Base-by-base conservation (phyloP, 2,329 filamentous ascomycete species). In the Lomentospora prolificans region DNA sequence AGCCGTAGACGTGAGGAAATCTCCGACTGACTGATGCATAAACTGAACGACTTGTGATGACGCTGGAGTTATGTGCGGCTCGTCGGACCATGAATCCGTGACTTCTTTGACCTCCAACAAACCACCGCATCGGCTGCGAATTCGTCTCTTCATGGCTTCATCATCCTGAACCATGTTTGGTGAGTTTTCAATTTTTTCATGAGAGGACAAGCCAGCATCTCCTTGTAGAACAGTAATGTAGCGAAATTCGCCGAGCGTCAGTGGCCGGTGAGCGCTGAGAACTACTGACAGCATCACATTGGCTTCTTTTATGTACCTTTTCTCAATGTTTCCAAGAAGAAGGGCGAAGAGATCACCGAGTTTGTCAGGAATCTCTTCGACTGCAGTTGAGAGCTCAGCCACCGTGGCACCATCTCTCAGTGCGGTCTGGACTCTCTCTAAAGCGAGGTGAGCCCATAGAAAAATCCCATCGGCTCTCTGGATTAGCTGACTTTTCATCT, bases 11-110 rank as follows among this genome's bases (percentile, higher is more conserved):
- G 33, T 9, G 4, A 57, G 51, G 25, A 41, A 57, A 30, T 57
- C 56, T 17, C 27, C 19, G 27, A 57, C 56, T 4, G 52, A 55
- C 46, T 57, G 52, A 19, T 57, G 56, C 2, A 57, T 51, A 25
- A 57, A 57, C 22, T 57, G 56, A 3, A 57, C 51, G 28, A 57
- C 27, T 3, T 19, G 12, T n/a, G 12, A 14, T 14, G 31, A 14
- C n/a, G 31, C 31, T 4, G 31, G 3, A n/a, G 10, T 44, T 9
- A 33, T 12, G 12, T 30, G 22, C 4, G 12, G 7, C 24, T 25
- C 39, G 10, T 33, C 39, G 4, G 17, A 17, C n/a, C 10, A n/a
- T 7, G 3, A 17, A 12, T 41, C 33, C 12, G 30, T 2, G 41
- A n/a, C 24, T 7, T 14, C 39, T 14, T 39, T 54, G 14, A 57